Percentiles rank a stretch among this genome's conserved stretches.
These are phyloP conservation scores for Quambalaria eucalypti DNA, from an alignment of 1,284 basidiomycete species.

Conservation along the genomic window DNA sequence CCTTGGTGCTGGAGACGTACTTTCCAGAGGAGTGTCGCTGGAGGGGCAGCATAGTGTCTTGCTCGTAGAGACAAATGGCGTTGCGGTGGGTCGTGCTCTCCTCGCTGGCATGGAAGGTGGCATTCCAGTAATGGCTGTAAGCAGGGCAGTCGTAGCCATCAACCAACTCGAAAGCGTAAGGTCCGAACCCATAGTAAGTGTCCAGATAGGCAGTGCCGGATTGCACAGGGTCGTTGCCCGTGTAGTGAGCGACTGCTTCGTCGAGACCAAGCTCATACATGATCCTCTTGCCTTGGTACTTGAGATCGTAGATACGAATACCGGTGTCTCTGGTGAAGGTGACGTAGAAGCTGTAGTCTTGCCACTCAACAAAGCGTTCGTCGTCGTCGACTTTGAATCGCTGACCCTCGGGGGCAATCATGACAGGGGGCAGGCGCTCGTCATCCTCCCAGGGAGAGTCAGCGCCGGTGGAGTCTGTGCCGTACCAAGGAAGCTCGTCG, in stretches of 20 bases:
- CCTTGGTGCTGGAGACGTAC: slow-evolving; percentile 45
- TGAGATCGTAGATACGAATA: slow-evolving; percentile 59
- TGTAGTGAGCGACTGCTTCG: slow-evolving; percentile 40
- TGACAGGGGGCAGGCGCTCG: slow-evolving; percentile 39
- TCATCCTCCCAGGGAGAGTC: slow-evolving; percentile 32
- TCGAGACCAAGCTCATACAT: slow-evolving; percentile 56
- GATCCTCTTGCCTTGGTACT: slow-evolving; percentile 57
- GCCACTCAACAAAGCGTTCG: slow-evolving; percentile 58
- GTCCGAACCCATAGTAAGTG: too few relatives aligned
- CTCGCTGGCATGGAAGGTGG: slow-evolving; percentile 52
- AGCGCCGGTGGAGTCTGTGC: slow-evolving; percentile 20
- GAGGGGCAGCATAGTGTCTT: slow-evolving; percentile 56
- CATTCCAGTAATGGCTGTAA: slow-evolving; percentile 59
- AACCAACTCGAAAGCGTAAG: too few relatives aligned
- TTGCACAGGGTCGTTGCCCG: slow-evolving; percentile 61
- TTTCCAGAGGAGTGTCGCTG: slow-evolving; percentile 56
- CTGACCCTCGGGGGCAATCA: slow-evolving; percentile 56
- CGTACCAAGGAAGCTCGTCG: slow-evolving; percentile 24
- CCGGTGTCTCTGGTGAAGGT: slow-evolving; percentile 63
- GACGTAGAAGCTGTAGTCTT: slow-evolving; percentile 59
- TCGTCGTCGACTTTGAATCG: slow-evolving; percentile 56
- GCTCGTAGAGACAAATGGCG: slow-evolving; percentile 61
- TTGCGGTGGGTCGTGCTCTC: slow-evolving; percentile 52
- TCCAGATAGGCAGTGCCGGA: slow-evolving; percentile 59
- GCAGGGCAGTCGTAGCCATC: too few relatives aligned